Evolutionary conservation across 2,329 filamentous ascomycete species (phyloP), one percentile per base, ranked within the genome.

Genomic region (Phialophora tarda): DNA sequence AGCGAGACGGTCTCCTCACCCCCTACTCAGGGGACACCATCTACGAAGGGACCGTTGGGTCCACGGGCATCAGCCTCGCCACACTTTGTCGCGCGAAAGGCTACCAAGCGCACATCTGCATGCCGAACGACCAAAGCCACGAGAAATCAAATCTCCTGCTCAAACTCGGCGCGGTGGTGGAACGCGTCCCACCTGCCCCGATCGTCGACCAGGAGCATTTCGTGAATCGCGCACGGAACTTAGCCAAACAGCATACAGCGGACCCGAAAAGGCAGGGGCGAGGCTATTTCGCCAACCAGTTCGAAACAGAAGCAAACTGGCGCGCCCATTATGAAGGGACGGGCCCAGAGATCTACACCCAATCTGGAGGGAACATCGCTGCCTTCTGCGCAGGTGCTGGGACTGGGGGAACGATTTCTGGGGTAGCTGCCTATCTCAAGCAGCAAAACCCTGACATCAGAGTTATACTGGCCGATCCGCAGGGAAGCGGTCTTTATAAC

Each of bases 11-110:
- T 1, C 82, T 93, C 21, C 80, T 99, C 54, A 85, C 84, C 0
- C 94, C 95, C 0, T 83, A 90, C 71, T 89, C 90, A 24, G 94
- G 94, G 68, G 95, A 99, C 77, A 96, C 91, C 51, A 93, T 99
- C 74, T 99, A 98, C 79, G 95, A 99, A 81, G 95, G 95, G 71
- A 99, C 95, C 1, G 93, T 97, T 17, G 95, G 95, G 66, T 96
- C 92, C 76, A 99, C 95, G 0, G 95, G 95, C 24, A 98, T 99
- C 73, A 97, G 93, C 17, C 84, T 99, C 10, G 95, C 95, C 2
- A 91, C 91, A 0, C 87, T 99, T 59, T 93, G 92, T 58, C 86
- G 93, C 72, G 93, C 95, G 24, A 86, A 89, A 77, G 95, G 95
- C 38, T 98, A 98, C 81, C 86, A 89, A 71, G 93, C 93, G 34